phyloP scores from a whole-genome alignment of 2,329 filamentous ascomycete genomes.

The Colletotrichum tabaci region DNA sequence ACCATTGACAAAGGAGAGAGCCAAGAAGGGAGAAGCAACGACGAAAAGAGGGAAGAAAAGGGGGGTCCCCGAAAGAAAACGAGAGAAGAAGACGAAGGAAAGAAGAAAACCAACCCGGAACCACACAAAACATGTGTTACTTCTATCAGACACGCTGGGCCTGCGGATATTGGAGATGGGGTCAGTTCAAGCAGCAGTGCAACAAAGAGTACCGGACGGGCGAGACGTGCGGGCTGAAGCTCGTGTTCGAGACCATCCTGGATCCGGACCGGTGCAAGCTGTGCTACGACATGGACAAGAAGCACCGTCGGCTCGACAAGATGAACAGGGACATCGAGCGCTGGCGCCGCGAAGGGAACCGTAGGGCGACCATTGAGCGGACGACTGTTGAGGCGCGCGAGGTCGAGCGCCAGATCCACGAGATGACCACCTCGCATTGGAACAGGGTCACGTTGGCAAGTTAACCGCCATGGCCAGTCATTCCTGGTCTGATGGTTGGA shows the following conservation, averaged over 20 bases:
- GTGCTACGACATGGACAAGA: slow-evolving; percentile 92
- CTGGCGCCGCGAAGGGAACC: slow-evolving; percentile 84
- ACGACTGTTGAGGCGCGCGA: slow-evolving; percentile 79
- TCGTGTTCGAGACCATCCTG: slow-evolving; percentile 82
- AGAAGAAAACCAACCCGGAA: not conserved
- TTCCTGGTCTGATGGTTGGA: slow-evolving; percentile 17
- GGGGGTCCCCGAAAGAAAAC: not conserved
- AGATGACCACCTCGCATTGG: slow-evolving; percentile 59
- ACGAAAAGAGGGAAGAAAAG: not conserved
- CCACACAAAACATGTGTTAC: slow-evolving; percentile 81
- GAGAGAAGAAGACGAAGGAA: not conserved
- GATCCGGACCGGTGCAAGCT: slow-evolving; percentile 81
- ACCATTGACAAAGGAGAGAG: not conserved
- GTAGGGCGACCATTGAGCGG: slow-evolving; percentile 79
- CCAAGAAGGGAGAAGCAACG: not conserved
- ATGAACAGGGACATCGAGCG: slow-evolving; percentile 82
- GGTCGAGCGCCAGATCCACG: slow-evolving; percentile 72
- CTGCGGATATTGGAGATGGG: slow-evolving; percentile 96
- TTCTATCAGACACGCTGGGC: slow-evolving; percentile 90
- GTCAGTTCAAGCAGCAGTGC: slow-evolving; percentile 92
- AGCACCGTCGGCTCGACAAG: slow-evolving; percentile 81
- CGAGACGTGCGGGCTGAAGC: slow-evolving; percentile 95
- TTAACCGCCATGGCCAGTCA: slow-evolving; percentile 41
- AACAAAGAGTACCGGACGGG: slow-evolving; percentile 95
- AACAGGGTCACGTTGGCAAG: slow-evolving; percentile 54